phyloP scores from a whole-genome alignment of 2,329 filamentous ascomycete species.

The Xylariaceae sp. region DNA sequence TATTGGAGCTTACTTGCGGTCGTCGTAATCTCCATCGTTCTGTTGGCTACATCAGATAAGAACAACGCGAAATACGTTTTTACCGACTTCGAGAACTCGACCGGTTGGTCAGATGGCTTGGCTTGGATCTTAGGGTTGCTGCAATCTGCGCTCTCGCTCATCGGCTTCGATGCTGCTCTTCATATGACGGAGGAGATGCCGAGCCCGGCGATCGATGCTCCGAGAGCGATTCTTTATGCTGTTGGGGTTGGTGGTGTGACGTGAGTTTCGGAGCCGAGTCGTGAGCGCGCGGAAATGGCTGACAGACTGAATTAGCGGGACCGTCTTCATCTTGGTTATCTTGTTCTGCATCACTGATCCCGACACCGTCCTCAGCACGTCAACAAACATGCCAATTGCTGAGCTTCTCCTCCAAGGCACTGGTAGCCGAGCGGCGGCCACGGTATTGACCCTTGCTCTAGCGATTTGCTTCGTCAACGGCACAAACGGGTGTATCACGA shows the following conservation, averaged over 20 bases:
- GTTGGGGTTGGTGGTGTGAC: slow-evolving; percentile 42
- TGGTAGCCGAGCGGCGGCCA: slow-evolving; percentile 37
- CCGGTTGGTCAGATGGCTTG: slow-evolving; percentile 45
- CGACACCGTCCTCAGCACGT: slow-evolving; percentile 33
- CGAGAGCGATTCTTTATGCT: slow-evolving; percentile 42
- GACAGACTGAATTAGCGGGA: slow-evolving; percentile 26
- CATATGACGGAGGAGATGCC: slow-evolving; percentile 50
- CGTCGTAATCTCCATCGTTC: slow-evolving; percentile 42
- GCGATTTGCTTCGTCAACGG: slow-evolving; percentile 46
- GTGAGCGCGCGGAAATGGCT: slow-evolving; percentile 4
- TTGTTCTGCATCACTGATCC: slow-evolving; percentile 41
- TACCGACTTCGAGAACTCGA: slow-evolving; percentile 42
- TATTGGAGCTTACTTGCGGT: slow-evolving; percentile 43
- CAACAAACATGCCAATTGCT: slow-evolving; percentile 45
- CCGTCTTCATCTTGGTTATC: slow-evolving; percentile 40
- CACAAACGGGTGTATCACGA: slow-evolving; percentile 43
- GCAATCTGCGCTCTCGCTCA: slow-evolving; percentile 37
- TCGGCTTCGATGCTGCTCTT: slow-evolving; percentile 44
- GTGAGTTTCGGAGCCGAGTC: slow-evolving; percentile 27
- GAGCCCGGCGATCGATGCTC: slow-evolving; percentile 37
- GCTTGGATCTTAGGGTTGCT: slow-evolving; percentile 47
- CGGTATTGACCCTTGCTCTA: slow-evolving; percentile 40
- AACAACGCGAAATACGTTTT: slow-evolving; percentile 43
- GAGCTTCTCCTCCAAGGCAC: slow-evolving; percentile 45
- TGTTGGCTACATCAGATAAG: slow-evolving; percentile 41